These are phyloP conservation scores for Glycine tomentella DNA, from an alignment of 306 rosid genomes.

Conservation along the genomic window DNA sequence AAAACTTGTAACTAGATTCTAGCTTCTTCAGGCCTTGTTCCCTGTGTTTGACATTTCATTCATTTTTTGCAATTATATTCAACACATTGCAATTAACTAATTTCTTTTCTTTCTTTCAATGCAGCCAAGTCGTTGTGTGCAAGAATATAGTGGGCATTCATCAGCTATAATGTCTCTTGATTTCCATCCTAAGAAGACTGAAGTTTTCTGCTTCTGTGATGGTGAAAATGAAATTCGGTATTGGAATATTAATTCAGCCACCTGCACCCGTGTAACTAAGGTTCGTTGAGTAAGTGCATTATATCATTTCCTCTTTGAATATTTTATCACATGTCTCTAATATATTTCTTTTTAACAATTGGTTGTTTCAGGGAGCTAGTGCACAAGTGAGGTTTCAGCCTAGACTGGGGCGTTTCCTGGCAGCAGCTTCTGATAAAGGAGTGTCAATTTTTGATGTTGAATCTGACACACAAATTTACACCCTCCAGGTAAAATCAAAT, in stretches of 20 bases:
- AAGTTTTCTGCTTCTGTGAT: conserved; percentile 61
- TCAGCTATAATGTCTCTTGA: conserved; percentile 62
- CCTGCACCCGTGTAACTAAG: conserved; percentile 53
- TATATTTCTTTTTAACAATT: conserved; percentile 13
- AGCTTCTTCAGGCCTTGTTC: conserved; percentile 27
- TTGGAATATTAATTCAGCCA: conserved; percentile 55
- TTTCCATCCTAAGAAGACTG: conserved; percentile 69
- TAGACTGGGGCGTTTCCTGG: conserved; percentile 51
- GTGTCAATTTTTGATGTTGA: conserved; percentile 62
- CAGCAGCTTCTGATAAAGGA: conserved; percentile 60
- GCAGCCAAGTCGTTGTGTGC: conserved; percentile 60
- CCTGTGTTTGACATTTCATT: conserved; percentile 4
- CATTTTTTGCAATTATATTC: conserved; percentile 21
- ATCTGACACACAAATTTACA: conserved; percentile 49
- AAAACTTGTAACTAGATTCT: conserved; percentile 20
- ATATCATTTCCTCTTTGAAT: conserved; percentile 30
- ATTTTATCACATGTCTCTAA: conserved; percentile 3
- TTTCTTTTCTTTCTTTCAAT: conserved; percentile 15
- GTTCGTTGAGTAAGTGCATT: conserved; percentile 41
- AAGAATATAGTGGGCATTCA: conserved; percentile 55
- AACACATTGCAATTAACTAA: conserved; percentile 15
- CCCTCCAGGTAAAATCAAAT: conserved; percentile 52
- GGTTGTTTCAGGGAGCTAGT: conserved; percentile 57
- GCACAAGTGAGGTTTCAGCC: conserved; percentile 68
- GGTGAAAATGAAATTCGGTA: conserved; percentile 57